These are phyloP conservation scores for Lanmaoa rubissima DNA, from an alignment of 768 basidiomycete genomes.

Conservation along the genomic window DNA sequence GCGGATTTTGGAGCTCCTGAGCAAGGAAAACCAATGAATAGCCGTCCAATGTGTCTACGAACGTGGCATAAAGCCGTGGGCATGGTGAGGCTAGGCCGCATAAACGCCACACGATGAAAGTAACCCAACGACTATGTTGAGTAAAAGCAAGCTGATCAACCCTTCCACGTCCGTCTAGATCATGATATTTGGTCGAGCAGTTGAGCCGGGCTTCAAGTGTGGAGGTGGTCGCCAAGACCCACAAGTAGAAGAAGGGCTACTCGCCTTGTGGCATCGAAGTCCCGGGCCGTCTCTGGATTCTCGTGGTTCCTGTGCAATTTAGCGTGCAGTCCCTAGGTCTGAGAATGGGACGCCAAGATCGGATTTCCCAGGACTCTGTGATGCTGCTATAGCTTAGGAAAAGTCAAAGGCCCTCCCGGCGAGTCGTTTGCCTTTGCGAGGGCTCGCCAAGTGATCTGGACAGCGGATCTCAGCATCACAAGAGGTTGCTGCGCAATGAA, in stretches of 20 bases:
- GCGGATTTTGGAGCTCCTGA: not conserved
- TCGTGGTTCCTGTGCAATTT: not conserved
- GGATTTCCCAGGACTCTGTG: not conserved
- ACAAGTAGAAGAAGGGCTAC: not conserved
- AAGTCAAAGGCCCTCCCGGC: not conserved
- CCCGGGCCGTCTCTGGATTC: not conserved
- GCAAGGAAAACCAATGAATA: not conserved
- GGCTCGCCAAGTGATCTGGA: not conserved
- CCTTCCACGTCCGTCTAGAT: not conserved
- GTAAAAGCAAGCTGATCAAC: not conserved
- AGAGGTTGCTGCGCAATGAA: not conserved
- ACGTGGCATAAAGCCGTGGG: not conserved
- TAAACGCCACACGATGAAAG: conserved; percentile 21
- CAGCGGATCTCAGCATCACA: not conserved
- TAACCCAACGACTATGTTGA: not conserved
- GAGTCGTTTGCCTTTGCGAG: not conserved
- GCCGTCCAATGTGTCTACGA: not conserved
- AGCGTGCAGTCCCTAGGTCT: not conserved
- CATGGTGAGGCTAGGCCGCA: conserved; percentile 15
- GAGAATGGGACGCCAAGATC: not conserved
- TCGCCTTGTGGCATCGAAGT: not conserved
- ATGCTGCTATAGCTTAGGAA: not conserved
- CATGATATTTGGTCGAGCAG: not conserved
- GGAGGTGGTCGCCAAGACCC: not conserved
- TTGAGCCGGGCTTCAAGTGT: not conserved